phyloP scores from a whole-genome alignment of 345 rosid species.

The Citrus cavaleriei region DNA sequence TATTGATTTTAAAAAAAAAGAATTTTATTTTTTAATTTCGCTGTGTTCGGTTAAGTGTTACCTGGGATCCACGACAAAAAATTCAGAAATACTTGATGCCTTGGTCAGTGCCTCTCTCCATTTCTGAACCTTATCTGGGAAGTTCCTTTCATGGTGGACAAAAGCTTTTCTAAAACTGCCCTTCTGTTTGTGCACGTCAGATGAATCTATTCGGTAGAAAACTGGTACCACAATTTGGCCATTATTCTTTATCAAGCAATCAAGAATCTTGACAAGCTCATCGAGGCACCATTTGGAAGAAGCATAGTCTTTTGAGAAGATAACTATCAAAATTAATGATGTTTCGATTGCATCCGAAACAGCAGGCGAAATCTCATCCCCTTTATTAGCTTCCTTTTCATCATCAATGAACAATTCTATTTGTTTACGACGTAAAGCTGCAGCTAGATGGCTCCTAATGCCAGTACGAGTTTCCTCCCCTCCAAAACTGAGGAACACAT shows the following conservation, averaged over 20 bases:
- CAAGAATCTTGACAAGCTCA: slow-evolving; percentile 2
- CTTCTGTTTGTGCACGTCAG: neutral
- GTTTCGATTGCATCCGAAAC: neutral
- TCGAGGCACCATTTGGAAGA: neutral
- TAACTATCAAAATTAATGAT: neutral
- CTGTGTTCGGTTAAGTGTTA: neutral
- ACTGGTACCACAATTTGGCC: neutral
- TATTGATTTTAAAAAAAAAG: too few relatives aligned
- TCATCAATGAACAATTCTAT: neutral
- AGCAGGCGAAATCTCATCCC: neutral
- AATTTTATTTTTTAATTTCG: too few relatives aligned
- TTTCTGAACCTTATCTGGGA: neutral
- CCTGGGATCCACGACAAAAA: neutral
- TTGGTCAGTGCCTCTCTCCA: neutral
- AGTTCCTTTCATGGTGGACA: neutral
- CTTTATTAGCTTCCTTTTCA: neutral
- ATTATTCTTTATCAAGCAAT: neutral
- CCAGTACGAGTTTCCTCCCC: neutral
- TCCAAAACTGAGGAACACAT: neutral
- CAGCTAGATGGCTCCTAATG: neutral
- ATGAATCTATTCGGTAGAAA: neutral
- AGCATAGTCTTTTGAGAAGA: neutral
- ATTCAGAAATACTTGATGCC: neutral
- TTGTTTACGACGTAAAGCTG: neutral
- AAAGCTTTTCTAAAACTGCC: neutral